Evolutionary conservation across 139 green algal species (phyloP).

Genomic region (Parachlorella kessleri): DNA sequence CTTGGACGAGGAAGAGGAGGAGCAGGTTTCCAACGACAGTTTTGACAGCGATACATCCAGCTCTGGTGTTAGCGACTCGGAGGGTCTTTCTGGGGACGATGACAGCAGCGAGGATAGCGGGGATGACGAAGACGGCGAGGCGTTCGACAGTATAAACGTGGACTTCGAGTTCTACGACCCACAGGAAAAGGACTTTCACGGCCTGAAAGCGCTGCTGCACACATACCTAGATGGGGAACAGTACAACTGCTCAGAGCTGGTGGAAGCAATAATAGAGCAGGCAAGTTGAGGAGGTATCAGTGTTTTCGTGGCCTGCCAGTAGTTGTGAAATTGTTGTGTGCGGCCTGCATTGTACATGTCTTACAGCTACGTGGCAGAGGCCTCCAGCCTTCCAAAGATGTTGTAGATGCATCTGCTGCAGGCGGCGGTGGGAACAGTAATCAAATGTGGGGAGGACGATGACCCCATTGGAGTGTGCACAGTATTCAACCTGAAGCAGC

Average conservation of each 20-base stretch:
- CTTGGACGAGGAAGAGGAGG: neutral
- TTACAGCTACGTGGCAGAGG: no score
- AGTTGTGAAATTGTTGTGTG: no score
- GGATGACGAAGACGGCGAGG: constrained; percentile 38
- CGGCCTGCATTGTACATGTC: no score
- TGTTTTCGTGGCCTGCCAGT: no score
- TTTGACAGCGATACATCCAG: neutral
- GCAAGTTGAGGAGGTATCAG: constrained; percentile 27
- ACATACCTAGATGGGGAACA: constrained; percentile 77
- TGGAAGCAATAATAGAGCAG: constrained; percentile 78
- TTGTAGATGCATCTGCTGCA: constrained; percentile 27
- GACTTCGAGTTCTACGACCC: constrained; percentile 92
- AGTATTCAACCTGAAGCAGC: constrained; percentile 58
- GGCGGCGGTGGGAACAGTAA: constrained; percentile 77
- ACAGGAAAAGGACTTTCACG: constrained; percentile 85
- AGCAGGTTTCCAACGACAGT: neutral
- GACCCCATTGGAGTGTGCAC: constrained; percentile 83
- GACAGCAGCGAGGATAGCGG: constrained; percentile 20
- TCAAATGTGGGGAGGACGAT: constrained; percentile 84
- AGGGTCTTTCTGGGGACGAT: neutral
- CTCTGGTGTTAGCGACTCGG: neutral
- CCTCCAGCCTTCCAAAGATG: neutral
- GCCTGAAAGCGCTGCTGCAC: constrained; percentile 78
- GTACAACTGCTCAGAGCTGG: constrained; percentile 71
- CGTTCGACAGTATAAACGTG: constrained; percentile 63